These are phyloP conservation scores for Suhomyces sp. DNA, from an alignment of 805 yeast species.

Conservation along the genomic window DNA sequence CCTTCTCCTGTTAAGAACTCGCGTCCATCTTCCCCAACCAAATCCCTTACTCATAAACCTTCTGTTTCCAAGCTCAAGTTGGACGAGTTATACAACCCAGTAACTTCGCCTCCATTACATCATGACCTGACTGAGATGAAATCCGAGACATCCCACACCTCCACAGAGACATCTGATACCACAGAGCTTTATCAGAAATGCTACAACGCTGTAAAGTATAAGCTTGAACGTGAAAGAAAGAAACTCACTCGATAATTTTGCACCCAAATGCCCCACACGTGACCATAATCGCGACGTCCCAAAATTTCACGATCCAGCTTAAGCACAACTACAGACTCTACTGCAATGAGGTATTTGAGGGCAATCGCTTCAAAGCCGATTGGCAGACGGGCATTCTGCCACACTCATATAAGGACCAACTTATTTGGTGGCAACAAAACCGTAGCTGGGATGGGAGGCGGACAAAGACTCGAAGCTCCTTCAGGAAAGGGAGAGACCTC, in stretches of 20 bases:
- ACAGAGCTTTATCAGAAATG: slow-evolving; percentile 28
- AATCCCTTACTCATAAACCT: slow-evolving; percentile 15
- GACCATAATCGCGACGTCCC: not conserved
- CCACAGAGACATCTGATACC: not conserved
- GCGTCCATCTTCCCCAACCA: slow-evolving; percentile 13
- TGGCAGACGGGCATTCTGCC: not conserved
- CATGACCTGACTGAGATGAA: not conserved
- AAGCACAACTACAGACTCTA: not conserved
- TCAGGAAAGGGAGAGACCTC: slow-evolving; percentile 37
- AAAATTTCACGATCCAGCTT: not conserved
- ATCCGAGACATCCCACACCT: slow-evolving; percentile 3
- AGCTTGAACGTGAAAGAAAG: slow-evolving; percentile 16
- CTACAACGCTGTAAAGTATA: slow-evolving; percentile 22
- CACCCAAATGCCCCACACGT: not conserved
- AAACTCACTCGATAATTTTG: not conserved
- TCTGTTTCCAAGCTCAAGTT: slow-evolving; percentile 21
- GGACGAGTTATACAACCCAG: slow-evolving; percentile 24
- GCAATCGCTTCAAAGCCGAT: not conserved
- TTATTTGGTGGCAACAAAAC: slow-evolving; percentile 31
- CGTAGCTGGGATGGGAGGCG: slow-evolving; percentile 3
- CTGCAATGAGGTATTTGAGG: not conserved
- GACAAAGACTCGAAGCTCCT: slow-evolving; percentile 22
- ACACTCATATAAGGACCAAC: slow-evolving; percentile 5
- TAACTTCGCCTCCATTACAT: slow-evolving; percentile 14
- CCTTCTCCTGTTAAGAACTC: slow-evolving; percentile 2